These are phyloP conservation scores for Metschnikowia borealis DNA, from an alignment of 805 yeast genomes.

Conservation along the genomic window DNA sequence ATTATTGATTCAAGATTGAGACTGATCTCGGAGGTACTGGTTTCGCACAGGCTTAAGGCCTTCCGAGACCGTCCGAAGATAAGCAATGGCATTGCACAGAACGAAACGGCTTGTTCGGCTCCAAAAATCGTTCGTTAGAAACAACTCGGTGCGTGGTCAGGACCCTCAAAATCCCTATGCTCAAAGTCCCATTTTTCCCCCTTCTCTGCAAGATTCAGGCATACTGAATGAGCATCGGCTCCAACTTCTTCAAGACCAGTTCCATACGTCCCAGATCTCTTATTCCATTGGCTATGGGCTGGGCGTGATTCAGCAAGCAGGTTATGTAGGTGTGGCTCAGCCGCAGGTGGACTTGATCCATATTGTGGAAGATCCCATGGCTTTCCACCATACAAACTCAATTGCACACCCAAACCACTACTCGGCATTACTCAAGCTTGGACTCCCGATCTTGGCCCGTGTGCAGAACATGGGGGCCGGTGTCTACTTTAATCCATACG, in stretches of 20 bases:
- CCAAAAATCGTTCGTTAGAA: neutral
- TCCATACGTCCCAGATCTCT: slow-evolving; percentile 55
- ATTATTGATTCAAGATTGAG: neutral
- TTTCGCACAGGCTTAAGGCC: slow-evolving; percentile 1
- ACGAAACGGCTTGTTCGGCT: neutral
- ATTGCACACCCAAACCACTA: slow-evolving; percentile 70
- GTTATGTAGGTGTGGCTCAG: slow-evolving; percentile 32
- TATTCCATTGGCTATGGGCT: slow-evolving; percentile 94
- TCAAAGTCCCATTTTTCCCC: neutral
- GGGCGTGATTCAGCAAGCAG: slow-evolving; percentile 76
- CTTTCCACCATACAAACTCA: slow-evolving; percentile 76
- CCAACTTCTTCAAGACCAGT: slow-evolving; percentile 7
- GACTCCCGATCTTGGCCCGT: slow-evolving; percentile 34
- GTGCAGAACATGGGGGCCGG: slow-evolving; percentile 81
- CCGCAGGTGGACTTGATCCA: slow-evolving; percentile 85
- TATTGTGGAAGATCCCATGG: slow-evolving; percentile 68
- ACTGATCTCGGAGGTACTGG: neutral
- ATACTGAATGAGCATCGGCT: slow-evolving; percentile 6
- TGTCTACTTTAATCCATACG: slow-evolving; percentile 90
- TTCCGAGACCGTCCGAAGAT: neutral
- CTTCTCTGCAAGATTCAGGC: slow-evolving; percentile 2
- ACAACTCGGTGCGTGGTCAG: neutral
- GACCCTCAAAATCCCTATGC: neutral
- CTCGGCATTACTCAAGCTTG: slow-evolving; percentile 54
- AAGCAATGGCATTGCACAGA: neutral